Evolutionary conservation across 176 grass and related monocot genomes (phyloP).

Genomic region (Oryza meyeriana): DNA sequence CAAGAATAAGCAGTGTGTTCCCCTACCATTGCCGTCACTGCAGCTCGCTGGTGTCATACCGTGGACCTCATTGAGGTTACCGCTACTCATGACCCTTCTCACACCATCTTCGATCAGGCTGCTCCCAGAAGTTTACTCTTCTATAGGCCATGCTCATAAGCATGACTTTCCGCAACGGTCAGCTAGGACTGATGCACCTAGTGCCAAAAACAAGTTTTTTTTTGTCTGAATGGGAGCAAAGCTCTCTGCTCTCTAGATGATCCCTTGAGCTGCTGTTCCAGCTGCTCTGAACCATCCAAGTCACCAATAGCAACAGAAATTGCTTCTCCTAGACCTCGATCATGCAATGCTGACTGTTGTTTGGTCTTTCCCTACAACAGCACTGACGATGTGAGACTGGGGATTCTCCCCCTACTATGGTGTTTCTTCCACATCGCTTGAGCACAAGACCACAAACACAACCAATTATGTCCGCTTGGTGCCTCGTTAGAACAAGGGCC

Average conservation of each 20-base stretch:
- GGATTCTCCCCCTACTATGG: neutral
- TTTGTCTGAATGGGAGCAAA: no score
- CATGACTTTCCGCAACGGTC: neutral
- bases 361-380: neutral
- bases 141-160: neutral
- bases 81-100: neutral
- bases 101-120: neutral
- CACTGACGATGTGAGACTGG: neutral
- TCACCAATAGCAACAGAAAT: no score
- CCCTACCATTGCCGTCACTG: neutral
- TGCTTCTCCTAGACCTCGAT: no score
- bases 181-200: no score
- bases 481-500: neutral
- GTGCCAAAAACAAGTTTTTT: no score
- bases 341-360: neutral
- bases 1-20: neutral
- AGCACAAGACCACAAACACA: neutral
- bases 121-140: neutral
- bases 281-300: no score
- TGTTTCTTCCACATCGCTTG: neutral
- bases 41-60: neutral
- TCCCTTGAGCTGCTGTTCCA: no score
- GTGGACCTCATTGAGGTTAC: neutral
- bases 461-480: neutral
- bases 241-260: no score